Evolutionary conservation across 2,329 filamentous ascomycete species (phyloP).

Genomic region (Colletotrichum incanum): DNA sequence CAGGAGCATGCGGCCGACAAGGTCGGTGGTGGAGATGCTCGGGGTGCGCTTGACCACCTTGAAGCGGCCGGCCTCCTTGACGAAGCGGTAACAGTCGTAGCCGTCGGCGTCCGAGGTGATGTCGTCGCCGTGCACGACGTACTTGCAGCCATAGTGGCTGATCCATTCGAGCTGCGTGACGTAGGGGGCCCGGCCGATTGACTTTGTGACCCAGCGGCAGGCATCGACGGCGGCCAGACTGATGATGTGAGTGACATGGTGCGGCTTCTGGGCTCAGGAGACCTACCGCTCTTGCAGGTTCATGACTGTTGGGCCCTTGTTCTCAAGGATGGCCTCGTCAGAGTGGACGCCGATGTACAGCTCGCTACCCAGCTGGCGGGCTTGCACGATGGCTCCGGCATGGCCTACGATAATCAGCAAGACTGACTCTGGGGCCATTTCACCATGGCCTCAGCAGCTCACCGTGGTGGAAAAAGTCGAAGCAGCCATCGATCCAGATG

Average conservation of each 20-base stretch:
- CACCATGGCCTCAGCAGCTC: constrained; percentile 45
- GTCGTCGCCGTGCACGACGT: constrained; percentile 97
- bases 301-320: constrained; percentile 99
- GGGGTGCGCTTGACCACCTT: constrained; percentile 97
- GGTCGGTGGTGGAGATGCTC: constrained; percentile 95
- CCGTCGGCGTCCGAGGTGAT: constrained; percentile 95
- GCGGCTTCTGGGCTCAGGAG: constrained; percentile 18
- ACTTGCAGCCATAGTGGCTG: constrained; percentile 93
- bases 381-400: constrained; percentile 96
- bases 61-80: constrained; percentile 94
- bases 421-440: background rate
- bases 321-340: constrained; percentile 94
- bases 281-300: constrained; percentile 85
- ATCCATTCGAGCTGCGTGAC: constrained; percentile 96
- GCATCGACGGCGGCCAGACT: constrained; percentile 92
- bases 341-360: constrained; percentile 95
- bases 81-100: constrained; percentile 97
- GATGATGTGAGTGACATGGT: constrained; percentile 31
- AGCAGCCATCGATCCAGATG: constrained; percentile 99
- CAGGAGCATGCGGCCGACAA: constrained; percentile 97
- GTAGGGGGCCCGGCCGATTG: constrained; percentile 90
- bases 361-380: constrained; percentile 89
- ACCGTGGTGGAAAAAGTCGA: constrained; percentile 99
- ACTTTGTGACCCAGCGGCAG: constrained; percentile 92
- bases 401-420: constrained; percentile 73